Percentiles rank a stretch among this genome's conserved stretches.
Conservation (phyloP, 768 basidiomycete species). For the Lactarius sp. region DNA sequence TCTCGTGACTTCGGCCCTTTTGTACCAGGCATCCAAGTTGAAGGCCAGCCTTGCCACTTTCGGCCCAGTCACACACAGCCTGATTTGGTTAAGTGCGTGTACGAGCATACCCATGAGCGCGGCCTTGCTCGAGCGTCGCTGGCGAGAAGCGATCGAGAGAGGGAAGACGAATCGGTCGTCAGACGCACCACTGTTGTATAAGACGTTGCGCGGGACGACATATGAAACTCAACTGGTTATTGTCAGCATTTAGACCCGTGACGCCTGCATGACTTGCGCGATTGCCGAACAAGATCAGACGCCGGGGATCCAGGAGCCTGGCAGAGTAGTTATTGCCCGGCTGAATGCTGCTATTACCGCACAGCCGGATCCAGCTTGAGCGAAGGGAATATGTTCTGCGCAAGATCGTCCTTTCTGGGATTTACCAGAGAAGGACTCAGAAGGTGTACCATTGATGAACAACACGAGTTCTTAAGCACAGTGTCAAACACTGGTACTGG, state of each 20-base stretch:
- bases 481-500: slow-evolving; percentile 68
- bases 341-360: slow-evolving; percentile 35
- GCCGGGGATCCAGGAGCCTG: slow-evolving; percentile 71
- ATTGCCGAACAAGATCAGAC: slow-evolving; percentile 59
- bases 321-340: slow-evolving; percentile 43
- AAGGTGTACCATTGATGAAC: slow-evolving; percentile 51
- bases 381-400: slow-evolving; percentile 51
- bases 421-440: slow-evolving; percentile 37
- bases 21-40: no score
- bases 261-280: slow-evolving; percentile 33
- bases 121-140: slow-evolving; percentile 31
- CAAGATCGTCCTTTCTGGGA: slow-evolving; percentile 43
- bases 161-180: slow-evolving; percentile 43
- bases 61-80: no score
- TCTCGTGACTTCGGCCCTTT: no score
- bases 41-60: no score
- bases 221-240: slow-evolving; percentile 29
- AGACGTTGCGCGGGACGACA: slow-evolving; percentile 43
- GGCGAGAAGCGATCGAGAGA: slow-evolving; percentile 42
- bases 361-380: slow-evolving; percentile 37
- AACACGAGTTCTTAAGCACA: slow-evolving; percentile 53
- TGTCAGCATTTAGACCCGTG: slow-evolving; percentile 35
- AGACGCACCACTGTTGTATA: slow-evolving; percentile 44
- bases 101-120: slow-evolving; percentile 49
- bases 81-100: slow-evolving; percentile 34